Base-by-base conservation (phyloP, 352 stramenopile species). In the Pythium myriotylum region DNA sequence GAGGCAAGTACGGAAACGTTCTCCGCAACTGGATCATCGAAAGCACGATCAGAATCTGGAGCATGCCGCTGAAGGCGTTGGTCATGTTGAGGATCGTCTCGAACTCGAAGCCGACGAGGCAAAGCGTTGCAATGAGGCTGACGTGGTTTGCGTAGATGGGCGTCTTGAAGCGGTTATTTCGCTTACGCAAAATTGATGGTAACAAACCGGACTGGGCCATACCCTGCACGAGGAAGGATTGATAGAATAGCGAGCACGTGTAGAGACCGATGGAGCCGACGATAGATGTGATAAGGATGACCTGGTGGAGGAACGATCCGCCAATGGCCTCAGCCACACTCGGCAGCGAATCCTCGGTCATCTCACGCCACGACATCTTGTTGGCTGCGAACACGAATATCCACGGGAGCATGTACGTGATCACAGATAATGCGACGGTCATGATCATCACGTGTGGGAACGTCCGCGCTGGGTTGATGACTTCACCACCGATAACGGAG, bases 401-500 rank as follows among this genome's bases (percentile, higher is more conserved):
- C 27, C 59, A 35, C 7, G 55, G 56, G 23, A 63, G 41, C 17
- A 43, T 35, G 57, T 52, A 62, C 49, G 77, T 74, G 14, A 86
- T 52, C 14, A 84, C 65, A 9, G 63, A 51, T 26, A 93, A 68
- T 22, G 95, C 58, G 12, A 89, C 46, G 9, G 95, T 61, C 39
- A 88, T 62, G 49, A 86, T 70, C 65, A 98, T 91, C 1, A 85
- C 89, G 4, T 68, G 65, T 1, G 89, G 84, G 66, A 94, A 97
- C 9, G 76, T 87, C 4, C 70, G 70, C n/a, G 70, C 79, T 4
- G 88, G 87, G 87, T 92, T 82, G 6, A 84, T 62, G 20, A 97
- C 84, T 55, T 97, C 86, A 8, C 75, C 88, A 10, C 86, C 88
- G 67, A 96, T 94, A 22, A 72, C 68, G 2, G 84, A 91, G 1